Evolutionary conservation across 192 early-diverging fungal species (phyloP), one percentile per base, ranked within the genome.

Genomic region (Coemansia sp.): DNA sequence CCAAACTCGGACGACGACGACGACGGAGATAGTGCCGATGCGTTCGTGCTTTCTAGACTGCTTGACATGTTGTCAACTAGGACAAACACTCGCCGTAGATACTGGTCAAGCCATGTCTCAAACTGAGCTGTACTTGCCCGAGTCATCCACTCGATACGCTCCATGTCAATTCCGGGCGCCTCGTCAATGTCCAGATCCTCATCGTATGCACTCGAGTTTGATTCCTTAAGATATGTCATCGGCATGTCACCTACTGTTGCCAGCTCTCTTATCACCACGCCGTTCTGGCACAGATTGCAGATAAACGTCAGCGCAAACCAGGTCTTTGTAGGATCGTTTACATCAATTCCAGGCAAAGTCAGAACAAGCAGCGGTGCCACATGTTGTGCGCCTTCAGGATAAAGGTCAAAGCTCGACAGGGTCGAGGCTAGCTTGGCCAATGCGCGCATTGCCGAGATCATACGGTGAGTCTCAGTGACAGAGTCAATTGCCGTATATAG

Each of bases 241-340:
- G 76, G 69, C 66, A 78, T 71, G 44, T 67, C 69, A 13, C 76
- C 76, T 0, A 25, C 19, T 2, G 59, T 48, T n/a, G 61, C 43
- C 9, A 78, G 55, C 59, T 78, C 76, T n/a, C 72, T 61, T 9
- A 78, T 49, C 7, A 78, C 66, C 10, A 78, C 76, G 21, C 76
- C 76, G 39, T 69, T 78, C 17, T 65, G 41, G 50, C 76, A 78
- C 9, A 78, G 45, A 39, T 69, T 67, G 55, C 60, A 53, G 10
- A 78, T 47, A 63, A 78, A 78, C 56, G 66, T 57, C 57, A 78
- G 53, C 17, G 77, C 57, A 59, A 67, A 73, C 64, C 55, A 71
- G 4, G 94, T 86, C 68, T 96, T 98, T 30, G 69, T 81, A 1
- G 89, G 85, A 55, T 98, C 95, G 69, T 98, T 98, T 64, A 94